A percentile compares a stretch with the other conserved stretches of the same genome.
phyloP scores from a whole-genome alignment of 768 basidiomycete genomes.

The Lactarius indigo region DNA sequence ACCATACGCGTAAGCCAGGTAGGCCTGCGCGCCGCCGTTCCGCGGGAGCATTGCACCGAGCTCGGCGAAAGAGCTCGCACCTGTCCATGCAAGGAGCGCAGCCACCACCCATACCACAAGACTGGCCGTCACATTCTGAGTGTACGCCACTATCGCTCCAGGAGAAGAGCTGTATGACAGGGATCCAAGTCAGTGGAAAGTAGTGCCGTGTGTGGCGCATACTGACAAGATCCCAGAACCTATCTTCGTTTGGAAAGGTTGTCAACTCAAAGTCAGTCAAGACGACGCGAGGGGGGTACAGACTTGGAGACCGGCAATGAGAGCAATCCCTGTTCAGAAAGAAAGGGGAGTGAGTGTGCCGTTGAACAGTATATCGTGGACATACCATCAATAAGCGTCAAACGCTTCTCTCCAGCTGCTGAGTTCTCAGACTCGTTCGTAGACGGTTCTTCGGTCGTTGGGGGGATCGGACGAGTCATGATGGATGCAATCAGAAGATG shows the following conservation, averaged over 20 bases:
- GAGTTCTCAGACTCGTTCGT: neutral
- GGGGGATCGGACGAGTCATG: neutral
- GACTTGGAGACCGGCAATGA: conserved; percentile 12
- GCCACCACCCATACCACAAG: neutral
- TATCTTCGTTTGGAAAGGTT: neutral
- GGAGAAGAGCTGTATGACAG: conserved; percentile 2
- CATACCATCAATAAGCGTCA: conserved; percentile 10
- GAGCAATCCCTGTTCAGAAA: conserved; percentile 1
- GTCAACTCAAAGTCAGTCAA: neutral
- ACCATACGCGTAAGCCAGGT: conserved; percentile 13
- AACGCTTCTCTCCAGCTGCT: conserved; percentile 2
- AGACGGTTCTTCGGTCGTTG: neutral
- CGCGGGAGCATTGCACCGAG: conserved; percentile 12
- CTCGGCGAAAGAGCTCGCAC: conserved; percentile 12
- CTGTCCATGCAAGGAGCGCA: conserved; percentile 9
- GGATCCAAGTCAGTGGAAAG: neutral
- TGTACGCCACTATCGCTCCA: conserved; percentile 10
- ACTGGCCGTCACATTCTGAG: conserved; percentile 6
- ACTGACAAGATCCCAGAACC: conserved; percentile 17
- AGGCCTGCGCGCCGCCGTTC: conserved; percentile 12
- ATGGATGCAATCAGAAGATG: neutral
- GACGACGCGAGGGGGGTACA: neutral
- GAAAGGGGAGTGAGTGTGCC: neutral
- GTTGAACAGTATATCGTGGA: neutral
- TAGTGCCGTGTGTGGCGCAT: neutral